Percentiles rank a stretch among this genome's conserved stretches.
Evolutionary conservation across 208 protist species (phyloP).

Genomic region (Wallacemonas rigidus): DNA sequence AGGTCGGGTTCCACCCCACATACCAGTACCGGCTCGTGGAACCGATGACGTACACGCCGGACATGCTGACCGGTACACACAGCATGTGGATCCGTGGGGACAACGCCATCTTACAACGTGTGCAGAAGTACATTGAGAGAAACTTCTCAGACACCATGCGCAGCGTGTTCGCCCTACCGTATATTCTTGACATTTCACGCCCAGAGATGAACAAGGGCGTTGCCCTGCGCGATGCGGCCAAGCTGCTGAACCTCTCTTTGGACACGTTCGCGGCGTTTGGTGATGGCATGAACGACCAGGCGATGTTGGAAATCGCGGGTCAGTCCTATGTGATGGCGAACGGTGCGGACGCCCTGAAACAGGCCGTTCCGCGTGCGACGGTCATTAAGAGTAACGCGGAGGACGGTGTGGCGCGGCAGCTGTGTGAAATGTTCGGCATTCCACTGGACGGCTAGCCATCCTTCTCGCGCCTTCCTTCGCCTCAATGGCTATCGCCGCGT

Average conservation of each 20-base stretch:
- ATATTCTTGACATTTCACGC: slow-evolving; percentile 45
- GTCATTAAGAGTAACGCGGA: slow-evolving; percentile 31
- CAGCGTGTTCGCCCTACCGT: slow-evolving; percentile 34
- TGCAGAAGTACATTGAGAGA: slow-evolving; percentile 37
- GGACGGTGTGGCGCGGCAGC: slow-evolving; percentile 32
- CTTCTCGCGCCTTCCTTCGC: not conserved
- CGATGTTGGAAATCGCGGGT: slow-evolving; percentile 52
- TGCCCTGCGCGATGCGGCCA: slow-evolving; percentile 45
- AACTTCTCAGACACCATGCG: slow-evolving; percentile 25
- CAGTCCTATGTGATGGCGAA: slow-evolving; percentile 70
- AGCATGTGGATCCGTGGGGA: slow-evolving; percentile 43
- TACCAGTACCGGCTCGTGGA: slow-evolving; percentile 49
- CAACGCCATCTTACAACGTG: slow-evolving; percentile 24
- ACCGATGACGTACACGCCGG: slow-evolving; percentile 38
- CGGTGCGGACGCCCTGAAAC: slow-evolving; percentile 19
- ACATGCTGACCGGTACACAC: slow-evolving; percentile 38
- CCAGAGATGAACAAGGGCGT: slow-evolving; percentile 49
- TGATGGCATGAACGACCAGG: slow-evolving; percentile 70
- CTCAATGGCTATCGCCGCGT: not conserved
- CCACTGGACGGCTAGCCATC: not conserved
- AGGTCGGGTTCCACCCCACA: slow-evolving; percentile 34
- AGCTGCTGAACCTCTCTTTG: slow-evolving; percentile 30
- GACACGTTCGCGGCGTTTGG: slow-evolving; percentile 65
- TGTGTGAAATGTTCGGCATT: slow-evolving; percentile 29
- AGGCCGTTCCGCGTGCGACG: slow-evolving; percentile 18